Percentiles rank a stretch among this genome's conserved stretches.
Conservation (phyloP, 495 filamentous ascomycete genomes). For the Aspergillus baeticus region DNA sequence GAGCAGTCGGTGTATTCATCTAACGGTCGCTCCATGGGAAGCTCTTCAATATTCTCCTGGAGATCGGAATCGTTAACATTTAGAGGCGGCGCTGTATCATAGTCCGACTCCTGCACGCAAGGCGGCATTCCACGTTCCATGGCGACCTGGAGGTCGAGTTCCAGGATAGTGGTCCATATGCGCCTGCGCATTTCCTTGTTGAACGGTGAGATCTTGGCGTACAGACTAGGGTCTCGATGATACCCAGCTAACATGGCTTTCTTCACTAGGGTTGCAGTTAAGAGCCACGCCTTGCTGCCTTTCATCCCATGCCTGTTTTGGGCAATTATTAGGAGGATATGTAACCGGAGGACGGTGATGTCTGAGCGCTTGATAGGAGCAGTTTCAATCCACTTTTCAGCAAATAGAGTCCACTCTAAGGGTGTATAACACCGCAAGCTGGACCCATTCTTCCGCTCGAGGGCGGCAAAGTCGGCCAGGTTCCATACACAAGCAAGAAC, state of each 20-base stretch:
- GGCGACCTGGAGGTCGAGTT: conserved; percentile 59
- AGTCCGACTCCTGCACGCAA: conserved; percentile 52
- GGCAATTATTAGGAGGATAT: conserved; percentile 60
- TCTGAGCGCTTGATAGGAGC: conserved; percentile 55
- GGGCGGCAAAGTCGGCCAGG: conserved; percentile 29
- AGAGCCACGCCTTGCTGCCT: conserved; percentile 58
- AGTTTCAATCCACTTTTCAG: conserved; percentile 59
- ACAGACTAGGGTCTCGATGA: conserved; percentile 53
- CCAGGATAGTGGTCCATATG: conserved; percentile 66
- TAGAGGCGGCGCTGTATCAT: conserved; percentile 52
- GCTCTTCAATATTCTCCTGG: conserved; percentile 33
- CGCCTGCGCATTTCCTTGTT: conserved; percentile 65
- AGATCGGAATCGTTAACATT: conserved; percentile 51
- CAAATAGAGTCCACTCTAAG: conserved; percentile 61
- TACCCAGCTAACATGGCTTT: conserved; percentile 57
- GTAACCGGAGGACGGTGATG: conserved; percentile 54
- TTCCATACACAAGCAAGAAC: conserved; percentile 63
- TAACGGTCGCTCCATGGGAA: conserved; percentile 29
- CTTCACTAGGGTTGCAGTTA: conserved; percentile 55
- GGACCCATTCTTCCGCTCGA: conserved; percentile 50
- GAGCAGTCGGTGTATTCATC: conserved; percentile 40
- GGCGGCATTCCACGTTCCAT: conserved; percentile 60
- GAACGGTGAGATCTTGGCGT: conserved; percentile 52
- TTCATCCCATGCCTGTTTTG: conserved; percentile 54
- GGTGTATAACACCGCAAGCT: conserved; percentile 49